These are phyloP conservation scores for Ceriops decandra DNA, from an alignment of 345 rosid species.

Conservation along the genomic window DNA sequence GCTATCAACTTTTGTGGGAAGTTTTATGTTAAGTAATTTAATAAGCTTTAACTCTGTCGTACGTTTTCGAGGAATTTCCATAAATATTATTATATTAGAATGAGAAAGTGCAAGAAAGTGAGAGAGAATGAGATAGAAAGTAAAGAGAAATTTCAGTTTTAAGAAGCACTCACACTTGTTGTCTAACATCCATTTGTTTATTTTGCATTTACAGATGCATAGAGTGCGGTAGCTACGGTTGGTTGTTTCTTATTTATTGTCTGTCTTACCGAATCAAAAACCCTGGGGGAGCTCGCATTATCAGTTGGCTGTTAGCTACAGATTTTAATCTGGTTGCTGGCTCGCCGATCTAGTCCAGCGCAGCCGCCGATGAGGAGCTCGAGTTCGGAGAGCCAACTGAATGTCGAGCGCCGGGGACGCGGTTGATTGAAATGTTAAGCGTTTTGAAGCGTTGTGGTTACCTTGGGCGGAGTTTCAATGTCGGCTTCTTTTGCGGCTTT, in stretches of 20 bases:
- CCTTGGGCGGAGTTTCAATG: conserved; percentile 38
- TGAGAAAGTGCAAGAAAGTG: conserved; percentile 17
- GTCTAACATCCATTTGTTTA: background rate
- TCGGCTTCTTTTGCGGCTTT: conserved; percentile 77
- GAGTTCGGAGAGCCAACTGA: conserved; percentile 17
- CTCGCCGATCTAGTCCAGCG: conserved; percentile 21
- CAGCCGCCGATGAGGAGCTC: conserved; percentile 1
- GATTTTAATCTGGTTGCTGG: conserved; percentile 31
- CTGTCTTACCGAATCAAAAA: conserved; percentile 8
- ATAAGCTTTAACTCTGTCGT: no score
- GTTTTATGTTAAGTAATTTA: no score
- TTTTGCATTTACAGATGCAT: background rate
- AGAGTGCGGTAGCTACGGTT: conserved; percentile 24
- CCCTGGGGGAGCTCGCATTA: conserved; percentile 18
- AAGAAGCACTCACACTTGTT: background rate
- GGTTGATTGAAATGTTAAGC: conserved; percentile 23
- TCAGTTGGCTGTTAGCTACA: background rate
- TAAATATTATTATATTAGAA: background rate
- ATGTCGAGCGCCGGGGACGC: conserved; percentile 13
- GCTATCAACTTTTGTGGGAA: no score
- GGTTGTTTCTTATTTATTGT: conserved; percentile 29
- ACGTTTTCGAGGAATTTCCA: no score
- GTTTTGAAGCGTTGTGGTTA: background rate
- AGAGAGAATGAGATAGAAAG: conserved; percentile 17
- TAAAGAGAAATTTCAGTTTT: background rate